phyloP scores from a whole-genome alignment of 495 filamentous ascomycete genomes.

The Pseudotulostoma volvatum region DNA sequence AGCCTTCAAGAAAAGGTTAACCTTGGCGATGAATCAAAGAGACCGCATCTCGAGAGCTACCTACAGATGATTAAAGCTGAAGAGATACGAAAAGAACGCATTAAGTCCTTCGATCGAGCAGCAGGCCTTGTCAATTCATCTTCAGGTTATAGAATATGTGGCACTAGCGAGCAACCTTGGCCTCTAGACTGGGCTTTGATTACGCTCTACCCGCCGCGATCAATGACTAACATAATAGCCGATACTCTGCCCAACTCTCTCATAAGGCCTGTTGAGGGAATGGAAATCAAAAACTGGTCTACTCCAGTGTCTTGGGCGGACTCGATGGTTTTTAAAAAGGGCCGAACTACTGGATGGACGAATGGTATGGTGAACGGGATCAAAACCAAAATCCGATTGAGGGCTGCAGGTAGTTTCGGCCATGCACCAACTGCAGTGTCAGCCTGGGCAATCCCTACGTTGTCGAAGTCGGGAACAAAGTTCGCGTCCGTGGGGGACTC shows the following conservation, averaged over 20 bases:
- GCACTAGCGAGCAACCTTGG: neutral
- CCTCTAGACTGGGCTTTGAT: neutral
- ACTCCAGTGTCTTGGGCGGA: neutral
- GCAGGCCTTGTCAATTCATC: neutral
- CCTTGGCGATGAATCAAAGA: neutral
- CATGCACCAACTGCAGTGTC: neutral
- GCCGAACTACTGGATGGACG: neutral
- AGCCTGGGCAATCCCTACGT: neutral
- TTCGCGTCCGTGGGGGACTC: neutral
- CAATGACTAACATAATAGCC: neutral
- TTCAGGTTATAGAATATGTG: neutral
- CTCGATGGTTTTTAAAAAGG: neutral
- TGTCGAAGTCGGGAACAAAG: neutral
- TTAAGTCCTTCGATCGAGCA: neutral
- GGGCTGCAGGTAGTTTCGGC: neutral
- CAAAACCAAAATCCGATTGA: neutral
- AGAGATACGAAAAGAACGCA: neutral
- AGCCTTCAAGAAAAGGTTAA: too few relatives aligned
- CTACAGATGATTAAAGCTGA: neutral
- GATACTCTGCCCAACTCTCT: neutral
- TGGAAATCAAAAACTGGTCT: neutral
- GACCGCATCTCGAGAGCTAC: neutral
- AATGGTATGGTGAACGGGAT: neutral
- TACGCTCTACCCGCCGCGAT: neutral
- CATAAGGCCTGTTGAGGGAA: neutral